Conservation (phyloP, 352 stramenopile genomes). For the Phytophthora foliorum region DNA sequence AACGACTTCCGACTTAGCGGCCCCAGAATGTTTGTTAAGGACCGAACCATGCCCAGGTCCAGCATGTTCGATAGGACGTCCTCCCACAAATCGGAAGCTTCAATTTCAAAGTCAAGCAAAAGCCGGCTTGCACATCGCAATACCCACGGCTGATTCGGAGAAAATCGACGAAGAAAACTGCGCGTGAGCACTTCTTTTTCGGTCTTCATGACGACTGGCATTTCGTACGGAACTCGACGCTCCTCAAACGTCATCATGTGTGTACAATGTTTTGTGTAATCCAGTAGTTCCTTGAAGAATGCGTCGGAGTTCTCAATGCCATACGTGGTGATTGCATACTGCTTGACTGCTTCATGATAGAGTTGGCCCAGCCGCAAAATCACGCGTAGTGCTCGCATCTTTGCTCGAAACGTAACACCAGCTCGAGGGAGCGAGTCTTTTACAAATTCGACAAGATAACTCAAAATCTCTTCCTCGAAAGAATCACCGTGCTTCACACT, state of each 20-base stretch:
- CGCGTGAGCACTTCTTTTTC: conserved; percentile 57
- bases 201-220: conserved; percentile 46
- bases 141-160: conserved; percentile 37
- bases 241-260: conserved; percentile 69
- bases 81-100: conserved; percentile 58
- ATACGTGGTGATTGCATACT: conserved; percentile 37
- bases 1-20: conserved; percentile 48
- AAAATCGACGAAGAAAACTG: conserved; percentile 58
- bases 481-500: conserved; percentile 27
- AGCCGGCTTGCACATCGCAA: conserved; percentile 49
- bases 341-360: conserved; percentile 26
- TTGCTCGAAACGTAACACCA: conserved; percentile 69
- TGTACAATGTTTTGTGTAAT: conserved; percentile 42
- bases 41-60: conserved; percentile 56
- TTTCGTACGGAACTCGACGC: conserved; percentile 58
- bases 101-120: conserved; percentile 67
- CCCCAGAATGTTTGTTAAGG: conserved; percentile 46
- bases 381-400: conserved; percentile 53
- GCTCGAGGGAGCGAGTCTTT: conserved; percentile 51
- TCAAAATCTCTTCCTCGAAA: conserved; percentile 42
- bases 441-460: conserved; percentile 51
- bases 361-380: conserved; percentile 44
- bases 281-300: conserved; percentile 49
- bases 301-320: conserved; percentile 10
- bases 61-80: conserved; percentile 54